A percentile compares a stretch with the other conserved stretches of the same genome.
phyloP scores from a whole-genome alignment of 2,329 filamentous ascomycete genomes.

The Alternaria sp. region DNA sequence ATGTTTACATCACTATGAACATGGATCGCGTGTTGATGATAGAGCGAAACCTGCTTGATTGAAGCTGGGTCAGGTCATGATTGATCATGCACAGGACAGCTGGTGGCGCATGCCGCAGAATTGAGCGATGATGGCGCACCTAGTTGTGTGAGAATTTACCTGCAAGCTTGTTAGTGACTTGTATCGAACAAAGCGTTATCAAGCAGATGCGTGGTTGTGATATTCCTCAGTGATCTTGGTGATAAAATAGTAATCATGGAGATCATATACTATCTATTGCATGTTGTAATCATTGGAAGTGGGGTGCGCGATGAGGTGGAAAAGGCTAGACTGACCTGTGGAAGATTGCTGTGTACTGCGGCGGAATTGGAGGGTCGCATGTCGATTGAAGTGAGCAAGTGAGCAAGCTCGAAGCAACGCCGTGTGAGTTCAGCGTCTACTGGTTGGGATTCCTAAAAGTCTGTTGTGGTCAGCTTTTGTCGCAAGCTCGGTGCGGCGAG shows the following conservation, averaged over 20 bases:
- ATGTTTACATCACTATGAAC: neutral
- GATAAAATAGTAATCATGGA: conserved; percentile 66
- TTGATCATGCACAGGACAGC: neutral
- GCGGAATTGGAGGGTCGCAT: neutral
- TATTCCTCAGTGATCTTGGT: conserved; percentile 74
- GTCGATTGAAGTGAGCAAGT: neutral
- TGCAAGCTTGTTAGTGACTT: conserved; percentile 37
- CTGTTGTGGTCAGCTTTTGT: conserved; percentile 16
- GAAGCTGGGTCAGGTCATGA: neutral
- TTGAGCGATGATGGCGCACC: neutral
- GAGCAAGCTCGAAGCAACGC: neutral
- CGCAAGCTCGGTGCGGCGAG: neutral
- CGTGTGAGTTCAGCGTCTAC: neutral
- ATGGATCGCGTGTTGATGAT: neutral
- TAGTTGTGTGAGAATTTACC: conserved; percentile 7
- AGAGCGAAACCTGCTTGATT: neutral
- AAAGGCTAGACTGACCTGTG: conserved; percentile 25
- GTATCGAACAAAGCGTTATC: conserved; percentile 10
- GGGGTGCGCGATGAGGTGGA: conserved; percentile 21
- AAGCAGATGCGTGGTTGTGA: conserved; percentile 24
- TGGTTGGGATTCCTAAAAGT: neutral
- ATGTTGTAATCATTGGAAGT: conserved; percentile 72
- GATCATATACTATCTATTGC: conserved; percentile 73
- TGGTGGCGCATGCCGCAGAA: neutral
- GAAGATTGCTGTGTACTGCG: neutral